These are phyloP conservation scores for Boletus pseudo-olivaceus DNA, from an alignment of 768 basidiomycete species.

Conservation along the genomic window DNA sequence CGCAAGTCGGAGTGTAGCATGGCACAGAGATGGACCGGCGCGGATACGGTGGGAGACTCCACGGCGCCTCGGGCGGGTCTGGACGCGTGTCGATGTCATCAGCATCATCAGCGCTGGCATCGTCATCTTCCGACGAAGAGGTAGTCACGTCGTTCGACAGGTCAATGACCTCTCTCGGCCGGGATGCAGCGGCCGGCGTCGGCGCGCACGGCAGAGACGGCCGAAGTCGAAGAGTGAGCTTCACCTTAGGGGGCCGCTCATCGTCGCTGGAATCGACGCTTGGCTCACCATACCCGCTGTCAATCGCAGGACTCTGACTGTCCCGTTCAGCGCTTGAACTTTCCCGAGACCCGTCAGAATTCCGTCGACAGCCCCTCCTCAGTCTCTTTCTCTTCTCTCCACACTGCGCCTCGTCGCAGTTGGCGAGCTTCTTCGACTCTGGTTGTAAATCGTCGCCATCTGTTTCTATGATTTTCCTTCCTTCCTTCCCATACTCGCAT, in stretches of 20 bases:
- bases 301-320: slow-evolving; percentile 22
- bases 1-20: slow-evolving; percentile 45
- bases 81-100: slow-evolving; percentile 19
- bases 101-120: slow-evolving; percentile 18
- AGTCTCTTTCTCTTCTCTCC: slow-evolving; percentile 46
- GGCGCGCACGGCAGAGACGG: slow-evolving; percentile 29
- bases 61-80: slow-evolving; percentile 36
- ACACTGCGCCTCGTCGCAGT: slow-evolving; percentile 34
- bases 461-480: slow-evolving; percentile 31
- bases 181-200: slow-evolving; percentile 9
- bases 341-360: slow-evolving; percentile 14
- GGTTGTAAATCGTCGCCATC: slow-evolving; percentile 28
- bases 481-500: slow-evolving; percentile 59
- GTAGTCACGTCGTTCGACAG: slow-evolving; percentile 36
- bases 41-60: slow-evolving; percentile 55
- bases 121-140: slow-evolving; percentile 40
- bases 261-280: slow-evolving; percentile 29
- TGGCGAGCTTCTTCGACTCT: slow-evolving; percentile 44
- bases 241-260: slow-evolving; percentile 56
- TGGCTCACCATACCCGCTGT: slow-evolving; percentile 27
- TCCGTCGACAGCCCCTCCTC: slow-evolving; percentile 30
- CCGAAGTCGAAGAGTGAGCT: slow-evolving; percentile 64
- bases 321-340: slow-evolving; percentile 11
- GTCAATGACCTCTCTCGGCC: slow-evolving; percentile 35
- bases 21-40: slow-evolving; percentile 57